Evolutionary conservation across 192 early-diverging fungal species (phyloP), one percentile per base, ranked within the genome.

Genomic region (Backusella tarrabulga): DNA sequence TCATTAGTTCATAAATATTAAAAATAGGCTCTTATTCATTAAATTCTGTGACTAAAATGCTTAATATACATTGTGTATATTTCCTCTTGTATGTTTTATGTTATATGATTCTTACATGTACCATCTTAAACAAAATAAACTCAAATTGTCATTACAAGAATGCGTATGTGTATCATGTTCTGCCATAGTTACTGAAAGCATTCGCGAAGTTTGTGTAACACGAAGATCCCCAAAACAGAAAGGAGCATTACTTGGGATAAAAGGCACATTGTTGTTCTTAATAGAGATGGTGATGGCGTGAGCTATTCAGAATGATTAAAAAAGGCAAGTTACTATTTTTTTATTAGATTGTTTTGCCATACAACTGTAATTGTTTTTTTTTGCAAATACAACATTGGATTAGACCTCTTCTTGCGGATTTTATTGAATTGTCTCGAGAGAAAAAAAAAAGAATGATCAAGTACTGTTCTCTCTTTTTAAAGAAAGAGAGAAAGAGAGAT

Each of bases 261-360:
- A 60, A 60, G 54, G 54, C 54, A 60, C 56, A 63, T 63, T 63
- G 12, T 63, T 26, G 12, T 63, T 63, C 56, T 29, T 63, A 63
- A 63, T 63, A 0, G 21, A 63, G 56, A 4, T 29, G 19, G 5
- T 54, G 52, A 54, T 54, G 56, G 56, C 23, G 56, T 63, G 56
- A 63, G 26, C 56, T 63, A 63, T 23, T 63, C 9, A 26, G 23
- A 63, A 63, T 29, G 21, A 29, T 63, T 26, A 63, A 63, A 63
- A 63, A 63, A 63, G 23, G 23, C 54, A 63, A 63, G 56, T 63
- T 63, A 29, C 56, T 63, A 26, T 60, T 60, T 60, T 60, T 60
- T 60, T 60, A 60, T 63, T 63, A 63, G 56, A 63, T 8, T 63
- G 23, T 11, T 63, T 9, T 26, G 23, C 46, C 15, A 50, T 4